phyloP scores from a whole-genome alignment of 306 rosid genomes.

The Styphnolobium japonicum region DNA sequence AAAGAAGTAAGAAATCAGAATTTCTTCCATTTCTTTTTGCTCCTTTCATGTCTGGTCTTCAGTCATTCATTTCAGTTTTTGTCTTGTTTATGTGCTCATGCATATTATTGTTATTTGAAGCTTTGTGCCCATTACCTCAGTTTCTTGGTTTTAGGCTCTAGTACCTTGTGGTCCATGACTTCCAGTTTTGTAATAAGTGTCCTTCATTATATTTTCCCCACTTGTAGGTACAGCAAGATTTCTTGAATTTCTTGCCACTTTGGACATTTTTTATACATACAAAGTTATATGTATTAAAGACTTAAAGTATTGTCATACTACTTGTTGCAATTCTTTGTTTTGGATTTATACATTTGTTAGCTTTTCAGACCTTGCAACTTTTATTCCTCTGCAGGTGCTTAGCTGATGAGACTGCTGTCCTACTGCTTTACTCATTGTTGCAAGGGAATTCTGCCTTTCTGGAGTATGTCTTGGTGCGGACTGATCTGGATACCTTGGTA shows the following conservation, averaged over 20 bases:
- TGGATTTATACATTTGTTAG: neutral
- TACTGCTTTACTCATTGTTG: constrained; percentile 86
- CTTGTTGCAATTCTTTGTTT: constrained; percentile 3
- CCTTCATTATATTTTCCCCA: neutral
- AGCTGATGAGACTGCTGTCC: constrained; percentile 93
- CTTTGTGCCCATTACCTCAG: neutral
- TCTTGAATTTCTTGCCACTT: neutral
- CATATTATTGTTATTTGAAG: neutral
- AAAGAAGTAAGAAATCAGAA: neutral
- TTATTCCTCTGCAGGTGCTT: constrained; percentile 61
- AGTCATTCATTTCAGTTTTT: neutral
- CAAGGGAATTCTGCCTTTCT: constrained; percentile 92
- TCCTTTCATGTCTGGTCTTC: neutral
- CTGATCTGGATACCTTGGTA: constrained; percentile 98
- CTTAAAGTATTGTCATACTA: neutral
- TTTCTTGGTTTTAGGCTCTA: constrained; percentile 15
- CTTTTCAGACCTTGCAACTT: constrained; percentile 1
- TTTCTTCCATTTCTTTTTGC: neutral
- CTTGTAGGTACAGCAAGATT: neutral
- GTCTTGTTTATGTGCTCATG: neutral
- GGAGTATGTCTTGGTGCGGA: constrained; percentile 98
- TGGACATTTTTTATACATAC: neutral
- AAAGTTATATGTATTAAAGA: neutral
- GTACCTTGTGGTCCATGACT: neutral
- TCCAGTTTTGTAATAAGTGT: neutral